These are phyloP conservation scores for Xerocomellus dryophilus DNA, from an alignment of 768 basidiomycete genomes.

Conservation along the genomic window DNA sequence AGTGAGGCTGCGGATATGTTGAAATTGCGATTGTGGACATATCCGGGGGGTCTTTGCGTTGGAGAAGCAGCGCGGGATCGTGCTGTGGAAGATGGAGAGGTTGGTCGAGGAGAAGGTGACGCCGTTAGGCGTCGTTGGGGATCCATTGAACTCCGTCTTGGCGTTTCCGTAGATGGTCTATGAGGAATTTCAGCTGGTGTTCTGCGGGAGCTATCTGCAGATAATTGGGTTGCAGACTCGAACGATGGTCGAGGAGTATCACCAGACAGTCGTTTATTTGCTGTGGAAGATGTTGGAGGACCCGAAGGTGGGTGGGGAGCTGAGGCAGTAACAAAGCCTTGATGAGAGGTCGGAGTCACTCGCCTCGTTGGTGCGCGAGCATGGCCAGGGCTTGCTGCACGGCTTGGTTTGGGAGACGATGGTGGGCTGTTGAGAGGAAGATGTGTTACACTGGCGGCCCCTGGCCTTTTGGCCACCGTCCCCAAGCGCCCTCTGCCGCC, in stretches of 20 bases:
- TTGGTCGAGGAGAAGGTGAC: slow-evolving; percentile 37
- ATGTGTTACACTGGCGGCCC: slow-evolving; percentile 40
- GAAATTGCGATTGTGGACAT: slow-evolving; percentile 52
- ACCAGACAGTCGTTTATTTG: slow-evolving; percentile 29
- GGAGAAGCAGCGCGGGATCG: slow-evolving; percentile 47
- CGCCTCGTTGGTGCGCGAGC: slow-evolving; percentile 42
- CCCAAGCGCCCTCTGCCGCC: slow-evolving; percentile 35
- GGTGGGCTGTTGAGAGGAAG: slow-evolving; percentile 40
- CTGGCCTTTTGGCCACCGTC: slow-evolving; percentile 35
- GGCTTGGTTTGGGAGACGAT: slow-evolving; percentile 38
- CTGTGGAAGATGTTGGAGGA: slow-evolving; percentile 29
- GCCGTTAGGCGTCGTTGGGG: slow-evolving; percentile 23
- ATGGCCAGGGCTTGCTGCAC: slow-evolving; percentile 41
- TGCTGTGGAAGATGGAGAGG: slow-evolving; percentile 43
- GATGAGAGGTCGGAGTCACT: slow-evolving; percentile 39
- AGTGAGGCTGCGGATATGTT: slow-evolving; percentile 63
- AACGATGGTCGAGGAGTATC: slow-evolving; percentile 18
- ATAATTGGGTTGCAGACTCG: slow-evolving; percentile 16
- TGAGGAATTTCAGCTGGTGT: slow-evolving; percentile 39
- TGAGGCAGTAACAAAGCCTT: slow-evolving; percentile 47
- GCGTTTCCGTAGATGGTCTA: slow-evolving; percentile 29
- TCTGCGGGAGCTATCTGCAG: slow-evolving; percentile 33
- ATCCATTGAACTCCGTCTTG: slow-evolving; percentile 22
- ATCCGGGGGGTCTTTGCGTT: slow-evolving; percentile 39
- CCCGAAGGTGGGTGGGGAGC: slow-evolving; percentile 48